These are phyloP conservation scores for Calycina herbarum DNA, from an alignment of 2,329 filamentous ascomycete genomes.

Conservation along the genomic window DNA sequence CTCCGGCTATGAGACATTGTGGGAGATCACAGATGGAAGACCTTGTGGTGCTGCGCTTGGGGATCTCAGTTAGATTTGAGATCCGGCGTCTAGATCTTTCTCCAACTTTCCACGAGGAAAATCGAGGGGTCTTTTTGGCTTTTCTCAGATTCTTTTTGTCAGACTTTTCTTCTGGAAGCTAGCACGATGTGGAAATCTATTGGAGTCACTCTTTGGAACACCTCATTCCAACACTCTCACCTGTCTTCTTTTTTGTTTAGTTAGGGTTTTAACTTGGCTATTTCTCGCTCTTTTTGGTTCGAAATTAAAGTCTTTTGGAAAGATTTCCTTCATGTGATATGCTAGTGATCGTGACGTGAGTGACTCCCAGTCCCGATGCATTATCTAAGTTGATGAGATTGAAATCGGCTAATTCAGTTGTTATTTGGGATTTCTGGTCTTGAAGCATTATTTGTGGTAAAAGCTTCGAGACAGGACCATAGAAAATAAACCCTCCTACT, in stretches of 20 bases:
- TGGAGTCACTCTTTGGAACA: background rate
- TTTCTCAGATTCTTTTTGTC: background rate
- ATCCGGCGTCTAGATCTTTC: background rate
- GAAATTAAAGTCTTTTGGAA: background rate
- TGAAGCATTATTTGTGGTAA: too few species aligned
- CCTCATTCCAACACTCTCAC: background rate
- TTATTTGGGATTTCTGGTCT: too few species aligned
- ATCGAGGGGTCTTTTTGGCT: background rate
- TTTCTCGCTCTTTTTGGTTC: background rate
- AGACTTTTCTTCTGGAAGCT: background rate
- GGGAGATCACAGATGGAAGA: conserved; percentile 19
- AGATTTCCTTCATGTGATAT: too few species aligned
- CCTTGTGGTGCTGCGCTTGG: conserved; percentile 19
- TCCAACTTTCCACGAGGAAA: too few species aligned
- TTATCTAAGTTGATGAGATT: too few species aligned
- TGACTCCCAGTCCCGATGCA: too few species aligned
- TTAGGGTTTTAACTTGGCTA: background rate
- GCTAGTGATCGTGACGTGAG: too few species aligned
- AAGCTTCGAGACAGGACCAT: too few species aligned
- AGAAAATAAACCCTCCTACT: too few species aligned
- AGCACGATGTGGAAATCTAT: background rate
- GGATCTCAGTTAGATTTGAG: conserved; percentile 7
- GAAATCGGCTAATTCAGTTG: too few species aligned
- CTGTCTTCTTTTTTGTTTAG: background rate
- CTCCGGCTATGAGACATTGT: conserved; percentile 20